Evolutionary conservation across 805 yeast species (phyloP).

Genomic region (Cyberlindnera americana): DNA sequence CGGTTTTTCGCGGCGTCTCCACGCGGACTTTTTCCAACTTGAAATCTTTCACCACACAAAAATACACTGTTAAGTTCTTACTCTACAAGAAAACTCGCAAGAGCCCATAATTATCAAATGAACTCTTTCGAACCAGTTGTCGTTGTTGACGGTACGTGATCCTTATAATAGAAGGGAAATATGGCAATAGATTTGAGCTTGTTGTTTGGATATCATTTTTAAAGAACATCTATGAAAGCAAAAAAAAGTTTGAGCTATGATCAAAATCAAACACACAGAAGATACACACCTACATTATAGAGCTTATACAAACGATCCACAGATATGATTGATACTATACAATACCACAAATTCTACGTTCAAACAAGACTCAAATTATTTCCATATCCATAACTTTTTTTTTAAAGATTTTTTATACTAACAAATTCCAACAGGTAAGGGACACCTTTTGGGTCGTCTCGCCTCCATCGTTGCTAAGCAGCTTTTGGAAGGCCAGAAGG

Average conservation of each 20-base stretch:
- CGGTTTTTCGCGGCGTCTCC: constrained; percentile 6
- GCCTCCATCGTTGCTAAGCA: constrained; percentile 99
- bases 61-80: too few species aligned
- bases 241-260: too few species aligned
- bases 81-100: constrained; percentile 5
- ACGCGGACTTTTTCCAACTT: constrained; percentile 12
- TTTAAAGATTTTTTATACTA: constrained; percentile 16
- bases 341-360: too few species aligned
- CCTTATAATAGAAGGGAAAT: not conserved
- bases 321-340: too few species aligned
- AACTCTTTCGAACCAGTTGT: constrained; percentile 89
- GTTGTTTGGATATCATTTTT: too few species aligned
- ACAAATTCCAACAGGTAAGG: constrained; percentile 61
- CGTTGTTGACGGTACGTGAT: constrained; percentile 88
- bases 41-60: constrained; percentile 17
- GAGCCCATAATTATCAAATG: constrained; percentile 29
- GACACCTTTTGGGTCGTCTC: constrained; percentile 99
- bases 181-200: not conserved
- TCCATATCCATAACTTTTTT: not conserved
- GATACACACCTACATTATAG: too few species aligned
- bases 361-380: not conserved
- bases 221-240: too few species aligned
- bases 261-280: too few species aligned
- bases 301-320: too few species aligned
- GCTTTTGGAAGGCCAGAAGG: constrained; percentile 95